Evolutionary conservation across 768 basidiomycete species (phyloP).

Genomic region (Naematelia encephala): DNA sequence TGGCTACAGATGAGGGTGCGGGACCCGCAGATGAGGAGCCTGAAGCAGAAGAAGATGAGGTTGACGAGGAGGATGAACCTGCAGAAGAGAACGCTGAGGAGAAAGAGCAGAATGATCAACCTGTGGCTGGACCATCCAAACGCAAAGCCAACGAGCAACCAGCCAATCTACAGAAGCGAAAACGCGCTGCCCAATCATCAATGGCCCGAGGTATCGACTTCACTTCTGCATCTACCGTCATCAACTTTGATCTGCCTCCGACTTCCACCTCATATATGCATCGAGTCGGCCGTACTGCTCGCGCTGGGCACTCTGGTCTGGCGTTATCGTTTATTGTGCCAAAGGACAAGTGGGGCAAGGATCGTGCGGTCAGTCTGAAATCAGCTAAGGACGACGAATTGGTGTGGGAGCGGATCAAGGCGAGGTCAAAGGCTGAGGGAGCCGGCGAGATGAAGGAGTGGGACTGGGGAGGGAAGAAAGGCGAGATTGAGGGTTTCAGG

Average conservation of each 20-base stretch:
- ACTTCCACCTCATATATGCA: conserved; percentile 87
- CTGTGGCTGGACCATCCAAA: conserved; percentile 52
- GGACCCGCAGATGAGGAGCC: conserved; percentile 54
- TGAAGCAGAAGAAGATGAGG: conserved; percentile 35
- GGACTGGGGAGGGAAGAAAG: conserved; percentile 80
- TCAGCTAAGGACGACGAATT: conserved; percentile 72
- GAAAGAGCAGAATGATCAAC: conserved; percentile 9
- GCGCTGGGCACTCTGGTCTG: conserved; percentile 90
- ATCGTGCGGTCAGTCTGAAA: conserved; percentile 63
- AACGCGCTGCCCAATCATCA: conserved; percentile 72
- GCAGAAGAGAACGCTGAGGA: conserved; percentile 38
- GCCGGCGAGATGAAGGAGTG: conserved; percentile 74
- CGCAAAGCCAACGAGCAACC: conserved; percentile 48
- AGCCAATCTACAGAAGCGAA: conserved; percentile 51
- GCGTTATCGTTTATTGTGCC: conserved; percentile 81
- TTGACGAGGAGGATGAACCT: conserved; percentile 46
- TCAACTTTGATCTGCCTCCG: conserved; percentile 96
- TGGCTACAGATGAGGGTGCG: conserved; percentile 89
- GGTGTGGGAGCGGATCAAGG: conserved; percentile 72
- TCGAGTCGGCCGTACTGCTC: conserved; percentile 91
- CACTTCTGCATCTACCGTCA: conserved; percentile 89
- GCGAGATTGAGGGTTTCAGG: conserved; percentile 87
- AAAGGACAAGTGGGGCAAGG: conserved; percentile 49
- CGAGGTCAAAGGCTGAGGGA: conserved; percentile 61
- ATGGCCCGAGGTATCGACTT: conserved; percentile 96